Evolutionary conservation across 192 early-diverging fungal genomes (phyloP).

Genomic region (Anaeromyces robustus): DNA sequence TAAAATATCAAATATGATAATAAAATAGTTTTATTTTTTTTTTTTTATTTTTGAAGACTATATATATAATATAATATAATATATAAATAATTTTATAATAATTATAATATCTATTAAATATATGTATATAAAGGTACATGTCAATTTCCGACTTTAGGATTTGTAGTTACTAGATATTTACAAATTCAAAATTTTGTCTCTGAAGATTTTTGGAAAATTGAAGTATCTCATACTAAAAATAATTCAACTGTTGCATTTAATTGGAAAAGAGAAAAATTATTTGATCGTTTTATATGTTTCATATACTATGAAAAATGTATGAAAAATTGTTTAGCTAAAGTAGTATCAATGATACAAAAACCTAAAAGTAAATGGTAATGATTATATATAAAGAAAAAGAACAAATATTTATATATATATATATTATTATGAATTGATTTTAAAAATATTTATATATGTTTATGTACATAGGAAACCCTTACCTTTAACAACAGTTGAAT

Average conservation of each 20-base stretch:
- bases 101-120: neutral
- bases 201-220: conserved; percentile 85
- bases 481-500: conserved; percentile 86
- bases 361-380: conserved; percentile 70
- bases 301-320: conserved; percentile 65
- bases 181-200: conserved; percentile 61
- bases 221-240: conserved; percentile 34
- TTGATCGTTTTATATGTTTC: conserved; percentile 53
- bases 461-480: conserved; percentile 50
- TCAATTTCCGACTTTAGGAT: conserved; percentile 93
- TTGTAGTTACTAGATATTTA: conserved; percentile 76
- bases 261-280: conserved; percentile 60
- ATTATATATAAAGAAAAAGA: neutral
- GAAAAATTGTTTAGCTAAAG: conserved; percentile 28
- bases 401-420: no score
- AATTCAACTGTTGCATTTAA: conserved; percentile 37
- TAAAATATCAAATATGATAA: no score
- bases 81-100: neutral
- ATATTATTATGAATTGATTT: no score
- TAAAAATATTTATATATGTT: no score
- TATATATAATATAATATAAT: no score
- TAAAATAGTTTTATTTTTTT: no score
- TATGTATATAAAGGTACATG: conserved; percentile 56
- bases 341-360: conserved; percentile 39
- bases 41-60: no score